Evolutionary conservation across 352 stramenopile genomes (phyloP), one percentile per base, ranked within the genome.

Genomic region (Phytopythium boreale): DNA sequence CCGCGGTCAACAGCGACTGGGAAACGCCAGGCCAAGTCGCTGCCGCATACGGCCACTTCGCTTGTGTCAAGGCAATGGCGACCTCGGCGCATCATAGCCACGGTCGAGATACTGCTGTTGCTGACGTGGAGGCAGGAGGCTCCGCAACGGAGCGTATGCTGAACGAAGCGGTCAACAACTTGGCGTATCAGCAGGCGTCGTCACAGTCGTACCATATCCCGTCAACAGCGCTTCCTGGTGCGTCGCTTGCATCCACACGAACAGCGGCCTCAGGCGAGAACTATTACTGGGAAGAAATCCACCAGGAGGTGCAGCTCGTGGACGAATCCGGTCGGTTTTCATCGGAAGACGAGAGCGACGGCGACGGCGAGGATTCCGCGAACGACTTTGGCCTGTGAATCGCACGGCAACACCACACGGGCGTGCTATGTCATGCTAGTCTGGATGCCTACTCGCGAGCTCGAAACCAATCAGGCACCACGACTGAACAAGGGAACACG

Each of bases 261-360:
- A 26, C 17, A 15, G n/a, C 26, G 20, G n/a, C 29, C 29, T 43
- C 57, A 41, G 29, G 53, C 39, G 24, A 66, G 58, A 27, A 56
- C 50, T 47, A 59, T 37, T 86, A 90, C 67, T 90, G 84, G 84
- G 78, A 86, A 50, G 80, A 90, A 61, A 63, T 92, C 37, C 81
- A 90, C 36, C 76, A 85, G 62, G 74, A 87, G 41, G 73, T 90
- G 59, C 69, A 90, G 64, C 75, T 90, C 27, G 81, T 92, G n/a
- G 84, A 92, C 43, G 84, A 92, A 52, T 85, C 74, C 57, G 81
- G 81, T 1, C 71, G 75, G 14, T 92, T 89, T 50, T 92, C 84
- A 17, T 92, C 84, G 0, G 79, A 90, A 61, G 82, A 89, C 56
- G 82, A 91, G 49, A 29, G 59, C 29, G 62, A 68, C 56, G 26